Conservation (phyloP, 768 basidiomycete genomes). For the Gloeopeniophorella convolvens region DNA sequence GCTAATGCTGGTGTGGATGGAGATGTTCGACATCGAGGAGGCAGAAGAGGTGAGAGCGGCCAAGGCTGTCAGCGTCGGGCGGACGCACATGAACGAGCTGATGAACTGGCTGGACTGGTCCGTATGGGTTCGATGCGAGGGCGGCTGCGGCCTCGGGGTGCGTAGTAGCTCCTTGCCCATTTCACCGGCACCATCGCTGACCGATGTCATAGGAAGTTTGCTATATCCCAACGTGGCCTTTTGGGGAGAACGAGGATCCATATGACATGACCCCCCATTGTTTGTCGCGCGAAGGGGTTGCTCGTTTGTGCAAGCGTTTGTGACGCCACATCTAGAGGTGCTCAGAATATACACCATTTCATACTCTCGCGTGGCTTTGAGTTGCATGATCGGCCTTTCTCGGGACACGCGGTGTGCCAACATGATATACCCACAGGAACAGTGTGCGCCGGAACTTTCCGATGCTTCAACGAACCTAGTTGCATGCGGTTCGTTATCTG, state of each 20-base stretch:
- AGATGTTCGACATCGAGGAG: constrained; percentile 20
- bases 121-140: constrained; percentile 18
- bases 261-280: constrained; percentile 2
- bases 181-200: background rate
- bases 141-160: constrained; percentile 14
- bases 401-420: too few species aligned
- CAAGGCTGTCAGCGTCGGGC: background rate
- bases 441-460: too few species aligned
- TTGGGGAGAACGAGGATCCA: background rate
- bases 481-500: too few species aligned
- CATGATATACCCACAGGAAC: too few species aligned
- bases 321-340: too few species aligned
- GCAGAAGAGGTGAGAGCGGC: background rate
- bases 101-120: constrained; percentile 24
- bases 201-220: constrained; percentile 10
- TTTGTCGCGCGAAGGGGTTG: background rate
- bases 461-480: too few species aligned
- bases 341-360: too few species aligned
- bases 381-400: too few species aligned
- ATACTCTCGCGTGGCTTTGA: too few species aligned
- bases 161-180: too few species aligned
- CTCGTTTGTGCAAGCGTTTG: too few species aligned
- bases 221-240: constrained; percentile 21
- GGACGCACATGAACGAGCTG: constrained; percentile 7
- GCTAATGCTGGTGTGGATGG: constrained; percentile 14